Percentiles rank a stretch among this genome's conserved stretches.
Conservation (phyloP, 225 moss, liverwort and hornwort genomes). For the Anthoceros angustus region DNA sequence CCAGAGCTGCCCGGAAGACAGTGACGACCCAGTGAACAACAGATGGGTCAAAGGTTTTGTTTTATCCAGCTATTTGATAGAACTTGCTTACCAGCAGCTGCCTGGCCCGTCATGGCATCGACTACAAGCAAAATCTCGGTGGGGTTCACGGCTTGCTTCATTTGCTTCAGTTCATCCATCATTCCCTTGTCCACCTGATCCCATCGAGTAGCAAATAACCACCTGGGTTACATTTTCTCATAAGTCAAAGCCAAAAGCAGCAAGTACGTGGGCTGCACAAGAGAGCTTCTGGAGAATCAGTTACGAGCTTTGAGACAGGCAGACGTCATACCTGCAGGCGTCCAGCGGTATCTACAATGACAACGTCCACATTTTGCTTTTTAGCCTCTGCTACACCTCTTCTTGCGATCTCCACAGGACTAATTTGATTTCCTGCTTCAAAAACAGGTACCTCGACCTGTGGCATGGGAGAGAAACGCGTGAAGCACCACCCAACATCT, state of each 20-base stretch:
- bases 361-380: slow-evolving; percentile 45
- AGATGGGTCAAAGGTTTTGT: neutral
- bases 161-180: slow-evolving; percentile 97
- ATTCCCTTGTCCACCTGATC: slow-evolving; percentile 75
- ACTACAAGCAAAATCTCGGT: slow-evolving; percentile 74
- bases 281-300: too few species aligned
- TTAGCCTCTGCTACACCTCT: slow-evolving; percentile 84
- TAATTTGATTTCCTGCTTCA: slow-evolving; percentile 61
- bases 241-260: neutral
- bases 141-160: slow-evolving; percentile 69
- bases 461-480: neutral
- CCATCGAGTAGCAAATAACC: too few species aligned
- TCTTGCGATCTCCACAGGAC: slow-evolving; percentile 77
- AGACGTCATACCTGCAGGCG: slow-evolving; percentile 42
- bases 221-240: neutral
- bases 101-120: slow-evolving; percentile 98
- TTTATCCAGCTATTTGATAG: neutral
- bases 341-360: slow-evolving; percentile 93
- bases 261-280: neutral
- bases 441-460: slow-evolving; percentile 86
- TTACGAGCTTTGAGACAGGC: slow-evolving; percentile 5
- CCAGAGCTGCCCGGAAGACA: slow-evolving; percentile 30
- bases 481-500: too few species aligned
- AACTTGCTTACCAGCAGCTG: slow-evolving; percentile 50
- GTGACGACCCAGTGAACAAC: neutral